These are phyloP conservation scores for Cutaneotrichosporon dermatis DNA, from an alignment of 1,284 basidiomycete species.

Conservation along the genomic window DNA sequence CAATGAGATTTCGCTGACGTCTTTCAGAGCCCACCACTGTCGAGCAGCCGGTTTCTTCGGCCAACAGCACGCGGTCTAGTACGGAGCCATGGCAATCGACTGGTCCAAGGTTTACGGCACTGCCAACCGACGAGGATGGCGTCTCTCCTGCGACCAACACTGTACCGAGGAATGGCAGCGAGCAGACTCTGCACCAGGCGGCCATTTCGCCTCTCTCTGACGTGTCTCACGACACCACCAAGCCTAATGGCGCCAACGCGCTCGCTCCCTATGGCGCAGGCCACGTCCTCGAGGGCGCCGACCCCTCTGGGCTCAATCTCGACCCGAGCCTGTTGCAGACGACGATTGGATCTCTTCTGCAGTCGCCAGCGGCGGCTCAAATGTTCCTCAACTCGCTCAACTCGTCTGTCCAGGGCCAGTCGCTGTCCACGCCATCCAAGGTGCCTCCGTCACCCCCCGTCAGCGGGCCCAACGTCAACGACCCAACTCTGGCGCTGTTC, in stretches of 20 bases:
- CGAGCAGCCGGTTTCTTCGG: slow-evolving; percentile 7
- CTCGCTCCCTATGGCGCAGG: slow-evolving; percentile 12
- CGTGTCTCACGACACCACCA: background rate
- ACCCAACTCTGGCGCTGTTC: slow-evolving; percentile 41
- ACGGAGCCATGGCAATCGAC: slow-evolving; percentile 21
- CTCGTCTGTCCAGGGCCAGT: slow-evolving; percentile 37
- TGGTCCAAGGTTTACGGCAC: slow-evolving; percentile 31
- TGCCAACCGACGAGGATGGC: slow-evolving; percentile 38
- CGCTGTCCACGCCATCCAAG: slow-evolving; percentile 21
- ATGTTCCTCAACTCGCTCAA: slow-evolving; percentile 59
- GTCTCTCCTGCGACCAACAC: slow-evolving; percentile 11
- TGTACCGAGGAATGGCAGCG: slow-evolving; percentile 5
- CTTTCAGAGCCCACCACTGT: slow-evolving; percentile 9
- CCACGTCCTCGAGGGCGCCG: slow-evolving; percentile 4
- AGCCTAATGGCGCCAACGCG: slow-evolving; percentile 8
- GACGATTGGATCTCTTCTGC: slow-evolving; percentile 59
- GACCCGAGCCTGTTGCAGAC: slow-evolving; percentile 56
- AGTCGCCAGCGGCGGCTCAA: slow-evolving; percentile 64
- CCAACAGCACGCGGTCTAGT: slow-evolving; percentile 9
- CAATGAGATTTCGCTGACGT: too few species aligned
- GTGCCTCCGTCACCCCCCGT: slow-evolving; percentile 6
- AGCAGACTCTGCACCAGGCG: slow-evolving; percentile 28
- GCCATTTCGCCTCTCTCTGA: slow-evolving; percentile 30
- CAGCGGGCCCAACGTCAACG: slow-evolving; percentile 10
- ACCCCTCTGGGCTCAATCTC: slow-evolving; percentile 28